Base-by-base conservation (phyloP, 2,329 filamentous ascomycete species). In the Colletotrichum tropicale region DNA sequence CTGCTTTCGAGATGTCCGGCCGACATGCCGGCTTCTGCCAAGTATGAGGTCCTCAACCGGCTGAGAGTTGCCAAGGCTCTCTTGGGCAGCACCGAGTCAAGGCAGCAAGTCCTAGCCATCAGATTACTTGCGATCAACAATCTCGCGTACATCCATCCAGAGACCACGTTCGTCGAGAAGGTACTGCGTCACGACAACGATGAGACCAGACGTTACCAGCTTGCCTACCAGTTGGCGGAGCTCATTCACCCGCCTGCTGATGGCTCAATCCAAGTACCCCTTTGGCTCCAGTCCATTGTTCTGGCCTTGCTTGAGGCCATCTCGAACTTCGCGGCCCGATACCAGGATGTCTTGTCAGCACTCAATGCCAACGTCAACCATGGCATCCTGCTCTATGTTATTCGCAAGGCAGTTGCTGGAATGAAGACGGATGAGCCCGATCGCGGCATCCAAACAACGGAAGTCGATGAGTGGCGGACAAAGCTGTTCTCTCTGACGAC, bases 341-440 rank as follows among this genome's bases (percentile, higher is more conserved):
- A 93, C 34, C 88, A 92, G 38, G 97, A 99, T 82, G 94, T 99
- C 28, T 93, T 96, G 77, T 93, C 95, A 56, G 96, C 97, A n/a
- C 88, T 99, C 56, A 98, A 96, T 81, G 95, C 98, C 70, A 98
- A 96, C 79, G 96, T 98, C 48, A 98, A 98, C 80, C 98, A 99
- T 80, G 98, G 97, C 16, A 94, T 98, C 34, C 89, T 99, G 60
- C 94, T 98, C 79, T 98, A 98, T 81, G 91, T 98, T 78, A 94
- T 98, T 66, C 92, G 96, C 71, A 98, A 98, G 84, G 95, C 96
- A 12, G 94, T 98, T 73, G 93, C 94, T 21, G 94, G 96, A 77
- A 93, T 99, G 86, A 92, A 90, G 73, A 87, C 87, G 21, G 89
- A 92, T 75, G 87, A 88, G 65, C 73, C 78, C 8, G 91, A 93